These are phyloP conservation scores for Tetragonia tetragonoides DNA, from an alignment of 148 eudicot genomes.

Conservation along the genomic window DNA sequence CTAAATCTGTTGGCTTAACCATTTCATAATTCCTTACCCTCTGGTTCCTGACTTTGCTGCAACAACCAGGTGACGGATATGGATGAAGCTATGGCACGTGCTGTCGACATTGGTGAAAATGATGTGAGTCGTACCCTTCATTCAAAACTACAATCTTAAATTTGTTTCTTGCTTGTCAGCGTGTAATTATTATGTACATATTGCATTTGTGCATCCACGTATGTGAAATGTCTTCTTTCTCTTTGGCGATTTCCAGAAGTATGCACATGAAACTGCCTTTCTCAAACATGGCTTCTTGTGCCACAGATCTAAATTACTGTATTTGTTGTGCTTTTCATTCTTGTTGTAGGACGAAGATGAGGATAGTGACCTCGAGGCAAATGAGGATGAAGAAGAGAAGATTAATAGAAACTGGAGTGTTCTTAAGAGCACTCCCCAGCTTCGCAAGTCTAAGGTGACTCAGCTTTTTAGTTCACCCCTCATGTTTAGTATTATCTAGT, in stretches of 20 bases:
- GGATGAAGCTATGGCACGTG: slow-evolving; percentile 97
- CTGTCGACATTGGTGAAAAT: slow-evolving; percentile 96
- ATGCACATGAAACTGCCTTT: background rate
- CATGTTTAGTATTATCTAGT: background rate
- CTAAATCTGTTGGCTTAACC: background rate
- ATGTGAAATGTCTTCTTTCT: background rate
- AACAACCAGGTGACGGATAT: slow-evolving; percentile 61
- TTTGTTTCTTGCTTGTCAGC: background rate
- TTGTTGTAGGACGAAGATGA: slow-evolving; percentile 66
- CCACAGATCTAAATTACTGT: slow-evolving; percentile 10
- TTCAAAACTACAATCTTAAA: background rate
- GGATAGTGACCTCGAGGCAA: slow-evolving; percentile 68
- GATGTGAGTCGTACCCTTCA: slow-evolving; percentile 53
- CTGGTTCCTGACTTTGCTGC: slow-evolving; percentile 11
- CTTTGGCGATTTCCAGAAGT: background rate
- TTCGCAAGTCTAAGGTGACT: slow-evolving; percentile 75
- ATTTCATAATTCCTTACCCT: background rate
- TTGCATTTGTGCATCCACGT: background rate
- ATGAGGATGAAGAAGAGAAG: slow-evolving; percentile 62
- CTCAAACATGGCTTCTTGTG: background rate
- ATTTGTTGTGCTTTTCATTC: background rate
- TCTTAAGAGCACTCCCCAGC: slow-evolving; percentile 68
- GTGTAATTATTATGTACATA: background rate
- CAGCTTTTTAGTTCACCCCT: slow-evolving; percentile 1
- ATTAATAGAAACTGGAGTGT: slow-evolving; percentile 89